Evolutionary conservation across 2,329 filamentous ascomycete genomes (phyloP), one percentile per base, ranked within the genome.

Genomic region (Penicillium hesseltinei): DNA sequence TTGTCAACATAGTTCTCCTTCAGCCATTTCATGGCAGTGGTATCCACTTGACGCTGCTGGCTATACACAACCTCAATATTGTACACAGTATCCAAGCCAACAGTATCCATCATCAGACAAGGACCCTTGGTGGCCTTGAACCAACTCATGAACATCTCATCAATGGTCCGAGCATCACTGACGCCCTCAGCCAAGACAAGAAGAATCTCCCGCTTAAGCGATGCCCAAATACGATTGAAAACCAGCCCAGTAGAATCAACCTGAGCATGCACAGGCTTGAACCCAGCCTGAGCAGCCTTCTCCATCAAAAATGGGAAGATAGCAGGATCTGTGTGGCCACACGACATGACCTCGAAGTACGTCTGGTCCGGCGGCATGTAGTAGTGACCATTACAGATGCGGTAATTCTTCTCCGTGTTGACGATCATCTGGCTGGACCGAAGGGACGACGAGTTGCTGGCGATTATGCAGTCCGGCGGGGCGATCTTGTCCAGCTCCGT

Each of bases 11-110:
- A 66, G 11, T 45, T 43, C 23, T 51, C 48, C 51, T 65, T 66
- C 27, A 65, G 45, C 62, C 64, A 66, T 44, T 65, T 43, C 47
- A 29, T 60, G 15, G 56, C 59, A 15, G 49, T 56, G 9, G 54
- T 50, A 43, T 61, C 33, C 13, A 52, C 10, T 9, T 38, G 48
- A 17, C 57, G 51, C 40, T 65, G 56, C 35, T 58, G 17, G 19
- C 27, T 33, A 53, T 63, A 65, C 2, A 66, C 48, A 49, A 46
- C 49, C 40, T 66, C 62, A 38, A 66, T 61, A 57, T 61, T 61
- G 59, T 61, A 63, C 48, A 66, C 62, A 17, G 61, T 66, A 51
- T 66, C 64, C 56, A 65, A 54, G 1, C 62, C 62, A n/a, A 66
- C 64, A 11, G 58, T 59, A 56, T 66, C 62, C 64, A 65, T 65